These are phyloP conservation scores for Emericellopsis atlantica DNA, from an alignment of 2,329 filamentous ascomycete species.

Conservation along the genomic window DNA sequence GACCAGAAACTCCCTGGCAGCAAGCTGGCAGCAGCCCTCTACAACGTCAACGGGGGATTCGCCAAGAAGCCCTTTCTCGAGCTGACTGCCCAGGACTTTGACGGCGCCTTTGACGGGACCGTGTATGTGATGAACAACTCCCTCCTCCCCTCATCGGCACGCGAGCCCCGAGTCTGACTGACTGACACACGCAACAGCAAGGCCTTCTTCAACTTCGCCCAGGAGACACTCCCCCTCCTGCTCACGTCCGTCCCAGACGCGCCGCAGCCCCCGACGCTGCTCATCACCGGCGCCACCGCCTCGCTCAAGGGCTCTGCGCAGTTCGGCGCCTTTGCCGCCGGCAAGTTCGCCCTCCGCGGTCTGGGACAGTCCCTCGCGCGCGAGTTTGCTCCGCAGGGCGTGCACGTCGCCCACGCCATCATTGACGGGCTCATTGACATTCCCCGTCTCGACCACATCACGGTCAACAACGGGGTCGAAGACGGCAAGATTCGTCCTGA, in stretches of 20 bases:
- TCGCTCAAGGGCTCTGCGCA: conserved; percentile 59
- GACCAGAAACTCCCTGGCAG: conserved; percentile 38
- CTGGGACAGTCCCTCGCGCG: conserved; percentile 63
- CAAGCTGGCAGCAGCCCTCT: conserved; percentile 52
- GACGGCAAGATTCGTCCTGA: conserved; percentile 60
- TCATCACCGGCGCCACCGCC: conserved; percentile 81
- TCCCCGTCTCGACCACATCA: conserved; percentile 47
- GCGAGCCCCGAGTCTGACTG: background rate
- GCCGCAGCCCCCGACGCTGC: conserved; percentile 60
- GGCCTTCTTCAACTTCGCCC: conserved; percentile 67
- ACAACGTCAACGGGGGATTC: conserved; percentile 49
- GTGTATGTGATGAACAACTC: conserved; percentile 24
- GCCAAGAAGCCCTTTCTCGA: conserved; percentile 46
- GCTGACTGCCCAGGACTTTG: conserved; percentile 33
- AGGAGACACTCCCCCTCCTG: conserved; percentile 57
- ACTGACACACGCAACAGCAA: conserved; percentile 23
- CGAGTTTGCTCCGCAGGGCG: conserved; percentile 73
- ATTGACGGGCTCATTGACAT: conserved; percentile 82
- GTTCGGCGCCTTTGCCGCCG: conserved; percentile 61
- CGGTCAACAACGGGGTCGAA: conserved; percentile 28
- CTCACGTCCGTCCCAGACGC: conserved; percentile 43
- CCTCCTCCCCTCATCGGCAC: background rate
- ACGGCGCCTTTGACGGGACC: conserved; percentile 28
- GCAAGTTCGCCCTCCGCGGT: conserved; percentile 69
- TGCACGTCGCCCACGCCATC: conserved; percentile 73